Base-by-base conservation (phyloP, 2,329 filamentous ascomycete species). In the Fragosphaeria purpurea region DNA sequence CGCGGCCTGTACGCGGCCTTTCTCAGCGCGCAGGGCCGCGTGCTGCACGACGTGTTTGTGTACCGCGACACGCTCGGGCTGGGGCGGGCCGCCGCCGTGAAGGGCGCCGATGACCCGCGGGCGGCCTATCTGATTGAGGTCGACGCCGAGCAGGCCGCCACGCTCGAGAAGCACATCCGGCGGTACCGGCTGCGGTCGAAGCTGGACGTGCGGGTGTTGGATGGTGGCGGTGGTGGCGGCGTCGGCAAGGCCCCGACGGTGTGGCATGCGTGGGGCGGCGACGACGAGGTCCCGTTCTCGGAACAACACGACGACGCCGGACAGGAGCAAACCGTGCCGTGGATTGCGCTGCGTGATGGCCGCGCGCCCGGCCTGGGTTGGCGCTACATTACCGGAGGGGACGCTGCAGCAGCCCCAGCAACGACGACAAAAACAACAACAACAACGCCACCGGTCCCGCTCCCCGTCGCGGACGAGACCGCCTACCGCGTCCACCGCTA, bases 21-120 rank as follows among this genome's bases (percentile, higher is more conserved):
- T 61, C 74, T 98, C 41, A 95, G 86, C 58, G 88, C 91, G 7
- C 80, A 81, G 53, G 93, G 93, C 41, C 80, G 90, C 51, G 77
- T 98, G 8, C 71, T 96, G 42, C 80, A 91, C 70, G 93, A 98
- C 68, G 85, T 89, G 48, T 95, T 97, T 66, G 74, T 98, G 45
- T 96, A 95, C 71, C 84, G 82, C 0, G 69, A 79, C 56, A 61
- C 67, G 44, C 61, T 65, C 44, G 48, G 54, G 35, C n/a, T n/a
- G 7, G 56, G 7, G 41, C 41, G 35, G 59, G 40, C n/a, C 41
- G 9, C 33, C 51, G 55, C 43, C 67, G 32, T 12, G 34, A 22
- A 33, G 7, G 22, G 41, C 41, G 35, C 30, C 13, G 31, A 1
- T 22, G 39, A 8, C 37, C 41, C 35, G 60, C 50, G 61, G 5